Evolutionary conservation across 495 filamentous ascomycete species (phyloP).

Genomic region (Aspergillus mulundensis): DNA sequence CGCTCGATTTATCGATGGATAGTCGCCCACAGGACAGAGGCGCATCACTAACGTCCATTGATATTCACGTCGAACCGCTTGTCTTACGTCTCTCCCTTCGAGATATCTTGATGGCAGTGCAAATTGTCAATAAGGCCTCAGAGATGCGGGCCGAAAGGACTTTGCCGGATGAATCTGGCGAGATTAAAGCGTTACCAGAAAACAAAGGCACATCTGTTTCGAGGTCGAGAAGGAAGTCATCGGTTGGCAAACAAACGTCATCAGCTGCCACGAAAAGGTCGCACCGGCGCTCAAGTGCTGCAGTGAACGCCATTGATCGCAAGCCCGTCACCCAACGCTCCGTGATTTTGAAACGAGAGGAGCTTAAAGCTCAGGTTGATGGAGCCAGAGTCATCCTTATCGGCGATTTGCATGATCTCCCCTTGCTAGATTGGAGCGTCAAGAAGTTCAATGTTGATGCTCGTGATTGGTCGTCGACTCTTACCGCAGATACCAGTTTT

Average conservation of each 20-base stretch:
- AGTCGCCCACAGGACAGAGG: conserved; percentile 63
- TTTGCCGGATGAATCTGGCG: conserved; percentile 45
- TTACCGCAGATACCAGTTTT: conserved; percentile 82
- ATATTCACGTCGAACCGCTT: conserved; percentile 83
- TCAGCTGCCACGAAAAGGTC: conserved; percentile 45
- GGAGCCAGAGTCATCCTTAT: conserved; percentile 93
- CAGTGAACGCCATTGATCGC: conserved; percentile 24
- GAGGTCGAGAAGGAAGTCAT: conserved; percentile 55
- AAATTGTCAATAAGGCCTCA: conserved; percentile 89
- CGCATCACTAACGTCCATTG: conserved; percentile 68
- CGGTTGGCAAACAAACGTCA: conserved; percentile 62
- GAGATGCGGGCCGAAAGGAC: conserved; percentile 63
- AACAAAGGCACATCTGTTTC: conserved; percentile 47
- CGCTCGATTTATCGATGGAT: conserved; percentile 83
- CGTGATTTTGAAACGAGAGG: conserved; percentile 68
- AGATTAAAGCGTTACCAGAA: conserved; percentile 63
- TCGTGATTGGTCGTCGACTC: conserved; percentile 82
- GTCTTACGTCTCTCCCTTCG: conserved; percentile 89
- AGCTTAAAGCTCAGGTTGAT: conserved; percentile 76
- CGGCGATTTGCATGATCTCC: conserved; percentile 90
- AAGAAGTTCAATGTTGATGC: conserved; percentile 82
- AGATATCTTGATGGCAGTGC: conserved; percentile 89
- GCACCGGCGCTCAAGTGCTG: conserved; percentile 34
- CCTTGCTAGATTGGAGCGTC: conserved; percentile 89
- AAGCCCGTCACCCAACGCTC: conserved; percentile 35